Base-by-base conservation (phyloP, 768 basidiomycete species). In the Guyanaporus albipodus region DNA sequence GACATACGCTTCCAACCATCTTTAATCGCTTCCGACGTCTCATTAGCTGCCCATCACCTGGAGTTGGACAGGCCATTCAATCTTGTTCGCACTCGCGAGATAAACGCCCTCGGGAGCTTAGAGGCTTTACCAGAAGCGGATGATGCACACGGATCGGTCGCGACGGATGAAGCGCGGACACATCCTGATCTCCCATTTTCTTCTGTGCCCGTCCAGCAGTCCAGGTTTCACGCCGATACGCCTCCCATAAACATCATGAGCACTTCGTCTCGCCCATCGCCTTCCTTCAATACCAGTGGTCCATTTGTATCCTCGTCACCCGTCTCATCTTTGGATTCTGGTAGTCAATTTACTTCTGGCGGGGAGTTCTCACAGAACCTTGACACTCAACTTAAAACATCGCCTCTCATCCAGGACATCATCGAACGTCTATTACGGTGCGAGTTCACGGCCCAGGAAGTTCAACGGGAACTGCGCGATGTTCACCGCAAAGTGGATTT, bases 401-500 rank as follows among this genome's bases (percentile, higher is more conserved):
- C 88, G 4, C 84, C 90, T 4, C 60, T 87, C 52, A 78, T 92
- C 48, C 78, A 82, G 44, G 87, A 90, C 49, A 74, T 91, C 43
- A 67, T 91, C 23, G 85, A 86, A 52, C 83, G 90, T 23, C 73
- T 92, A 31, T 67, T 76, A 35, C 78, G 85, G 37, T 86, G 78
- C 66, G 90, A 92, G 62, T 73, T 75, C 46, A 74, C 79, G 8
- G 77, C 79, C 9, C 76, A 80, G 24, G 83, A 90, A 56, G 80
- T 91, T 34, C 85, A 86, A 55, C 77, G 80, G 8, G 84, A 89
- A 56, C 71, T 92, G 32, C 72, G 72, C 10, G 86, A 89, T 55
- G 73, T 92, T 38, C 79, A 83, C 52, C 82, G 80, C 61, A 92
- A 91, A 69, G 78, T 91, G 49, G 80, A 84, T 59, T 57, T 89